Conservation (phyloP, 2,329 filamentous ascomycete genomes). For the Penicillium polonicum region DNA sequence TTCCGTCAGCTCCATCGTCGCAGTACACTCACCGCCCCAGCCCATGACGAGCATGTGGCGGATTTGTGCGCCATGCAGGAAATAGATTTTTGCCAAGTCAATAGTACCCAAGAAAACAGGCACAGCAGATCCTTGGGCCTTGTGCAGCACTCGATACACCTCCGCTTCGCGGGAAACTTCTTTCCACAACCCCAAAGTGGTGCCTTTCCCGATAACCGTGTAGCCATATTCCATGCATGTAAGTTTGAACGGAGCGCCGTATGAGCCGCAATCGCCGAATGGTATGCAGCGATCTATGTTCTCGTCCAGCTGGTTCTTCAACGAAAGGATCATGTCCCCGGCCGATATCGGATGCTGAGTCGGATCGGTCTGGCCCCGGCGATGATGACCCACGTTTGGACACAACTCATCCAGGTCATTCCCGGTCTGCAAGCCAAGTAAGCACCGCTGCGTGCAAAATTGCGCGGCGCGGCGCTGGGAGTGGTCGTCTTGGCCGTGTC, state of each 20-base stretch:
- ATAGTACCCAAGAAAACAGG: constrained; percentile 16
- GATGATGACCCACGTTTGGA: too few relatives aligned
- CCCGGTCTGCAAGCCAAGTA: too few relatives aligned
- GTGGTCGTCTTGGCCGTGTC: too few relatives aligned
- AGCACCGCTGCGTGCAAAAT: too few relatives aligned
- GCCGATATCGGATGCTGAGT: too few relatives aligned
- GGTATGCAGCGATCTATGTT: neutral
- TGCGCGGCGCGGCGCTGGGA: too few relatives aligned
- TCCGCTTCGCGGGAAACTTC: neutral
- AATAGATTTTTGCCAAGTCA: constrained; percentile 23
- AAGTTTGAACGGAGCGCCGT: neutral
- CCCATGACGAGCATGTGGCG: neutral
- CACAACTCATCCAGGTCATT: too few relatives aligned
- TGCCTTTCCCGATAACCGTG: neutral
- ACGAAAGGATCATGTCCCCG: too few relatives aligned
- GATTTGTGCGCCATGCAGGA: constrained; percentile 24
- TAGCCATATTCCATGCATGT: neutral
- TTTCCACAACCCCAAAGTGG: neutral
- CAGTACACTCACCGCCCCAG: neutral
- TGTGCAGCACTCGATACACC: neutral
- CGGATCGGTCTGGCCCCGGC: neutral
- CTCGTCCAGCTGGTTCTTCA: neutral
- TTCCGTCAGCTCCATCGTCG: neutral
- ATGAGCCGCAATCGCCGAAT: neutral
- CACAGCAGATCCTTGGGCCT: constrained; percentile 10